Base-by-base conservation (phyloP, 2,329 filamentous ascomycete genomes). In the Beauveria varroae region DNA sequence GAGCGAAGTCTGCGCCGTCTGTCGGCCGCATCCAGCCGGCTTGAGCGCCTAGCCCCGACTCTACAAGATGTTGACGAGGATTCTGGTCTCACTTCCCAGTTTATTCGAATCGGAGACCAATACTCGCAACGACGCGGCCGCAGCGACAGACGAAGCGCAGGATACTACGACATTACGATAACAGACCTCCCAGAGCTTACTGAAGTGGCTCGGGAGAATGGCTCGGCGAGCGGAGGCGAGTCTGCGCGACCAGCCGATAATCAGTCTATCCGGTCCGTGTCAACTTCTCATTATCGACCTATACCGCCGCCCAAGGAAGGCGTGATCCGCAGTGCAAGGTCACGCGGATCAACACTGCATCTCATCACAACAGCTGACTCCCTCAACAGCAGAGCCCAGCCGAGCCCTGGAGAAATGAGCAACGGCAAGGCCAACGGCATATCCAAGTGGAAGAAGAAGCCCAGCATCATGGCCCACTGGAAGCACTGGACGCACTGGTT, bases 221-320 rank as follows among this genome's bases (percentile, higher is more conserved):
- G 76, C n/a, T 78, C 77, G 18, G 67, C 73, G 10, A 78, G 75
- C 49, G 73, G 75, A 0, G 76, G 79, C 41, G 71, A 72, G n/a
- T 76, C 78, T 20, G 69, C 71, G n/a, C 86, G 82, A 22, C 90
- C 90, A 5, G 86, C 86, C 57, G 90, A 95, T 69, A 93, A 93
- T 70, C 87, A 91, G 69, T 88, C 87, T 5, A 79, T 89, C 58
- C 84, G 90, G 40, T 93, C 89, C 20, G 82, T 82, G 24, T 92
- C 90, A 68, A 91, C 91, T 14, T 92, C 91, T 34, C 81, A 88
- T 63, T 86, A 90, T 53, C 88, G 83, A 43, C 85, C 93, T 6
- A 80, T 90, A 46, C 90, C 89, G 10, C 93, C 93, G 47, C 92
- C 93, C 2, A 97, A 97, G 72, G 93, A 97, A 71, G 84, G 86